Evolutionary conservation across 192 early-diverging fungal species (phyloP), one percentile per base, ranked within the genome.

Genomic region (Neocallimastix lanati): DNA sequence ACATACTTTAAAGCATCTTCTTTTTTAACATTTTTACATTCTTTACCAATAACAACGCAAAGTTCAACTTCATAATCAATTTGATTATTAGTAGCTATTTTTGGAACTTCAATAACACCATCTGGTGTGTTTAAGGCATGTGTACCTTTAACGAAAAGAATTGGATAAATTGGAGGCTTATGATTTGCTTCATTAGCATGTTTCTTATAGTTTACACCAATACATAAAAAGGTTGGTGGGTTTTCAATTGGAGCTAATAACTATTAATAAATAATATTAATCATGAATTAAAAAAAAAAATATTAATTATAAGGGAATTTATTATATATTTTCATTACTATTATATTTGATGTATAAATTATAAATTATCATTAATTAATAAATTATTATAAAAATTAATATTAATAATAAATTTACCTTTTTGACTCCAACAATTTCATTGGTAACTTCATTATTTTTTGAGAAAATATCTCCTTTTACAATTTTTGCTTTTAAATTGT

Each of bases 41-140:
- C 36, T 79, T 86, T 88, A 3, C 88, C 88, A 77, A 91, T 90
- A 21, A 91, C 87, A 1, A 91, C 86, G 2, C 87, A 89, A 13
- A 91, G 83, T 80, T 91, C 90, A 28, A 83, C 87, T 83, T 91
- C 90, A 82, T 87, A 91, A 78, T 91, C 90, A 12, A 83, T 81
- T 78, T 89, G 88, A 76, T 86, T 82, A 58, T 90, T 86, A 12
- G 83, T 82, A 2, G 83, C 86, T 58, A 87, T 84, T 2, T 18
- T 35, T 13, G 90, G 90, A 21, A 91, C 80, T 4, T 83, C 82
- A 21, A 91, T 85, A 14, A 81, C 58, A 14, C 82, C 83, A 79
- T 83, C 81, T 35, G 88, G 88, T 67, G 84, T 81, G 29, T 85
- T 85, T 76, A 88, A 79, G 16, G 84, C 82, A 21, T 76, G 67